Conservation (phyloP, 768 basidiomycete species). For the Mycena vulgaris region DNA sequence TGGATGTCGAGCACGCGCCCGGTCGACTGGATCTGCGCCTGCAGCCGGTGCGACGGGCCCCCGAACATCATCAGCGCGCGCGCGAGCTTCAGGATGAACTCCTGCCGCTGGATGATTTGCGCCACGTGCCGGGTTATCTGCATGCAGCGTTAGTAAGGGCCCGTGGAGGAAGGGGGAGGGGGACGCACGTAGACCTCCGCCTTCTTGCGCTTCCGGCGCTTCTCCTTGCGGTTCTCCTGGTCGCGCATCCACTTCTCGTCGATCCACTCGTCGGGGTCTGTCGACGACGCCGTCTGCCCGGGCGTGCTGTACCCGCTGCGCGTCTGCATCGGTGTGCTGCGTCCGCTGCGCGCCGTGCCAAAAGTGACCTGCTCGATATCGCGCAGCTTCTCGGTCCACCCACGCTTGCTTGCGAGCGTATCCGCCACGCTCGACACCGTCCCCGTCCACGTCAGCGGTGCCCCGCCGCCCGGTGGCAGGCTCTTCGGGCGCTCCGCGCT, state of each 20-base stretch:
- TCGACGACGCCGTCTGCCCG: slow-evolving; percentile 46
- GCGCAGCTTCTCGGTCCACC: slow-evolving; percentile 46
- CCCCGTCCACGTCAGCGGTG: slow-evolving; percentile 8
- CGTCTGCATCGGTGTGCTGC: slow-evolving; percentile 42
- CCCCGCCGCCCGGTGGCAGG: slow-evolving; percentile 2
- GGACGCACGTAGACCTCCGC: slow-evolving; percentile 81
- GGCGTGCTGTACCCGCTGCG: slow-evolving; percentile 44
- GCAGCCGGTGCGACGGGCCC: slow-evolving; percentile 86
- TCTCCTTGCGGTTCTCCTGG: slow-evolving; percentile 54
- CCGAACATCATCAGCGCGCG: slow-evolving; percentile 94
- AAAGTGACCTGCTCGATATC: slow-evolving; percentile 59
- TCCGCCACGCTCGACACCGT: slow-evolving; percentile 13
- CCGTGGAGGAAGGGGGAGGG: background rate
- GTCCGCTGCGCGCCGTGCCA: slow-evolving; percentile 38
- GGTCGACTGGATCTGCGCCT: slow-evolving; percentile 85
- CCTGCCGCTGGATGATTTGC: slow-evolving; percentile 84
- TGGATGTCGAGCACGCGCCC: slow-evolving; percentile 84
- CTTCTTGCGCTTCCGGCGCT: slow-evolving; percentile 67
- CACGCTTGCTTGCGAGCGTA: slow-evolving; percentile 47
- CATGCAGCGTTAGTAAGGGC: background rate
- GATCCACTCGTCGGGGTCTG: slow-evolving; percentile 41
- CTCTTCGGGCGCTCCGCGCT: slow-evolving; percentile 20
- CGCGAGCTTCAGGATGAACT: slow-evolving; percentile 88
- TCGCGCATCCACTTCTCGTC: slow-evolving; percentile 36
- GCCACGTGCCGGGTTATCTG: slow-evolving; percentile 90